Base-by-base conservation (phyloP, 2,329 filamentous ascomycete species). In the Paraphaeosphaeria sporulosa region DNA sequence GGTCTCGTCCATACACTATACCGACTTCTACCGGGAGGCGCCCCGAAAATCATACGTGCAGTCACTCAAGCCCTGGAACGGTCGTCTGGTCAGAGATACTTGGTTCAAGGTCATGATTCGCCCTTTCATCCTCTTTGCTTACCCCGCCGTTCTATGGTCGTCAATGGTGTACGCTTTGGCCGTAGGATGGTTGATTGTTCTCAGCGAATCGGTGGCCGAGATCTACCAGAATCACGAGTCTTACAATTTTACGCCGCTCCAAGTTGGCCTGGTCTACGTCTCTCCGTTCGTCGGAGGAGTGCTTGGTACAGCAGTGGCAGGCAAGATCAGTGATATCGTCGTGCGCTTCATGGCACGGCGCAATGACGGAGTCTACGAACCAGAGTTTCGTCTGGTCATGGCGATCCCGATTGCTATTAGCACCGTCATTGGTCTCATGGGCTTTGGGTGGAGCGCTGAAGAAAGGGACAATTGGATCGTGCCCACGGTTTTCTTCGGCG, bases 181-280 rank as follows among this genome's bases (percentile, higher is more conserved):
- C 0, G 87, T 98, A 7, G 94, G 94, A 40, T 98, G 94, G 95
- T 85, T 98, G 30, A 97, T 98, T 66, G 93, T 98, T 46, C 86
- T 98, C 1, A 97, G 93, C 0, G 94, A 98, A 77, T 91, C 90
- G 0, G 88, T 98, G 2, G 86, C 92, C 0, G 84, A 90, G 60
- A 90, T 98, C 62, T 98, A 92, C 76, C 87, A 91, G 40, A 83
- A 87, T 57, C 81, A 83, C 0, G 81, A 85, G 0, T 84, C 83
- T 0, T 98, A 98, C 80, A 87, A 94, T 67, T 98, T 98, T 75
- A 88, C 85, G 25, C 85, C 92, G 0, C 81, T 97, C 0, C 89
- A 92, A 63, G 91, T 92, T 0, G 94, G 94, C 8, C 83, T 98
- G 0, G 86, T 98, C 0, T 98, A 97, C 76, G 84, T 98, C 48